A percentile compares a stretch with the other conserved stretches of the same genome.
Evolutionary conservation across 257 asterid species (phyloP).

Genomic region (Orobanche coerulescens): DNA sequence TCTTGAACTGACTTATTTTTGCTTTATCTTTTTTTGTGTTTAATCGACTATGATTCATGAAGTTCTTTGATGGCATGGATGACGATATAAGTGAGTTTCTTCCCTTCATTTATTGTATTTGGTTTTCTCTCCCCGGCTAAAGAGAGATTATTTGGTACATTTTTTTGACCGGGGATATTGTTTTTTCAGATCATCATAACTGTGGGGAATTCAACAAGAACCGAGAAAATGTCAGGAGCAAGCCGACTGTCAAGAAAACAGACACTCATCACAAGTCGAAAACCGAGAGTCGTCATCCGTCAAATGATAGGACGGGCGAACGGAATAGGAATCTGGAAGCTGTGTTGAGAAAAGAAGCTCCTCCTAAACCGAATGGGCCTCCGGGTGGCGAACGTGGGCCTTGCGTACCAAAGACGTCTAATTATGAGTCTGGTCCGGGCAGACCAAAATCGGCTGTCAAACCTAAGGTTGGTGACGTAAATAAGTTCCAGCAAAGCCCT

Average conservation of each 20-base stretch:
- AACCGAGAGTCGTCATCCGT: slow-evolving; percentile 22
- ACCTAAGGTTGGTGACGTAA: slow-evolving; percentile 31
- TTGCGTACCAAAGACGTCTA: slow-evolving; percentile 42
- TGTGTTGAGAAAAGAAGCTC: slow-evolving; percentile 34
- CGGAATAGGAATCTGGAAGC: slow-evolving; percentile 40
- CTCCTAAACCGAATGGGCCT: slow-evolving; percentile 42
- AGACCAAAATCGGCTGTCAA: slow-evolving; percentile 43
- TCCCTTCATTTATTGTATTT: slow-evolving; percentile 14
- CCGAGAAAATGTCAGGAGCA: slow-evolving; percentile 56
- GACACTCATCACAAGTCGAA: slow-evolving; percentile 27
- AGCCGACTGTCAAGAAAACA: slow-evolving; percentile 33
- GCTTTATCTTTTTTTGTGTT: slow-evolving; percentile 21
- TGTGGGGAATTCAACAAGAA: slow-evolving; percentile 71
- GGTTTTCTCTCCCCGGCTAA: slow-evolving; percentile 40
- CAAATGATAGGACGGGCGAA: slow-evolving; percentile 34
- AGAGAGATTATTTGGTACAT: background rate
- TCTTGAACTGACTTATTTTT: slow-evolving; percentile 26
- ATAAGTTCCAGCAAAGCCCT: slow-evolving; percentile 35
- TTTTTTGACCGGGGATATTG: slow-evolving; percentile 35
- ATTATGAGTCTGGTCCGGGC: slow-evolving; percentile 34
- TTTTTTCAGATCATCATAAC: slow-evolving; percentile 71
- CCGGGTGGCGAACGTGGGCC: slow-evolving; percentile 32
- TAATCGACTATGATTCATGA: slow-evolving; percentile 22
- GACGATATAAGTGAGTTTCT: slow-evolving; percentile 94
- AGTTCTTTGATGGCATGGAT: slow-evolving; percentile 97